Percentiles rank a stretch among this genome's conserved stretches.
Evolutionary conservation across 2,329 filamentous ascomycete species (phyloP).

Genomic region (Penicillium sclerotigenum): DNA sequence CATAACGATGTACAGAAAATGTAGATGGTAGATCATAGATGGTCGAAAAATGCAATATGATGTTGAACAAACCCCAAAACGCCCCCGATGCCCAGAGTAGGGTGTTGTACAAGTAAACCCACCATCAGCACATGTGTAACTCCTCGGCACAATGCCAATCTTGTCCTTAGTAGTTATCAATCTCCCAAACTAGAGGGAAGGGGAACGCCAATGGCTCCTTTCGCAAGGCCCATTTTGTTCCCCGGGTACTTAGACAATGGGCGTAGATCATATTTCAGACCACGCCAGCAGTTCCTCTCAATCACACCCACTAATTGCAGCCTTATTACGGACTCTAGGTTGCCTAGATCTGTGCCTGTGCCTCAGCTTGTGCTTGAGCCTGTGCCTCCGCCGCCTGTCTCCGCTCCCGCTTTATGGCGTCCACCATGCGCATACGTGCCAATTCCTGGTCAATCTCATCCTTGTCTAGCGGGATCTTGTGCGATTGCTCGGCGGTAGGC

Average conservation of each 20-base stretch:
- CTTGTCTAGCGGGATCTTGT: constrained; percentile 52
- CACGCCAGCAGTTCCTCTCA: background rate
- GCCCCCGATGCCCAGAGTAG: constrained; percentile 33
- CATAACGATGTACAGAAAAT: constrained; percentile 10
- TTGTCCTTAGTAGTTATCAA: background rate
- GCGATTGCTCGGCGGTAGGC: constrained; percentile 64
- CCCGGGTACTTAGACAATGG: background rate
- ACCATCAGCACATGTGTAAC: constrained; percentile 20
- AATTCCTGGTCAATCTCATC: constrained; percentile 73
- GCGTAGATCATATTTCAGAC: background rate
- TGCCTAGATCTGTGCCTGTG: constrained; percentile 14
- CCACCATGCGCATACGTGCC: constrained; percentile 59
- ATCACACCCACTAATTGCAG: background rate
- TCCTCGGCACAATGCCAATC: constrained; percentile 2
- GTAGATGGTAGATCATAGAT: constrained; percentile 6
- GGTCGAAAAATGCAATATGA: constrained; percentile 4
- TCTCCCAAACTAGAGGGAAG: background rate
- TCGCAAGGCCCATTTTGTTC: background rate
- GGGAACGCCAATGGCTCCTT: background rate
- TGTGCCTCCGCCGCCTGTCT: constrained; percentile 38
- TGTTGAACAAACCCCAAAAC: constrained; percentile 18
- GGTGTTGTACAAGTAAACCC: constrained; percentile 31
- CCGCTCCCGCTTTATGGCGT: constrained; percentile 48
- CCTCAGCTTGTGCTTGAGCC: constrained; percentile 14
- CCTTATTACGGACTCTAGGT: constrained; percentile 21